Base-by-base conservation (phyloP, 2,329 filamentous ascomycete genomes). In the Verticillium longisporum region DNA sequence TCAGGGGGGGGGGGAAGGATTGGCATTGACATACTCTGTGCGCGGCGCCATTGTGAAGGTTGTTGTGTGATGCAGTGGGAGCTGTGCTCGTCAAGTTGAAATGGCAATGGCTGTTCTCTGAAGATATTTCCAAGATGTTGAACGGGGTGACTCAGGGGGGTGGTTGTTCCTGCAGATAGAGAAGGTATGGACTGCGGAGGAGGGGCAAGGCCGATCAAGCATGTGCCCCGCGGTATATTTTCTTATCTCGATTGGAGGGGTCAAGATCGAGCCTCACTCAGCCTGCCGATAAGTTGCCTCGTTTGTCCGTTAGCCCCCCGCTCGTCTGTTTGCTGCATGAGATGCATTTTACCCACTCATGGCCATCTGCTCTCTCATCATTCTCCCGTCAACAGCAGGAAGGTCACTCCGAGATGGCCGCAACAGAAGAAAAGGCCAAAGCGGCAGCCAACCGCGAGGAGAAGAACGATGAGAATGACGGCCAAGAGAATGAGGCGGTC, bases 401-500 rank as follows among this genome's bases (percentile, higher is more conserved):
- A 32, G 69, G 67, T 45, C 26, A 54, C 7, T 2, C 37, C 50
- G 34, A 13, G 18, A 64, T 64, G 63, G 55, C 61, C n/a, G 21
- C 58, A 4, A 60, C 45, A 33, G 56, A 63, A 36, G 34, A 58
- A 1, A 59, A 57, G 15, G 32, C 26, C 15, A 61, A 64, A 38
- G 64, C 64, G 41, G 41, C 41, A 6, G 41, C 41, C 6, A 26
- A 50, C 18, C 41, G 41, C 41, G 18, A 50, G 18, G 61, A 50
- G 57, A 57, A 56, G 31, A 15, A 10, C 37, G 32, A 53, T 13
- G 36, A 63, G 14, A 57, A 63, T 5, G 63, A 66, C 2, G 65
- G 64, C 4, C 66, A 74, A 18, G 70, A 73, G 2, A 70, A 73
- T n/a, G 67, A 68, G 59, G 57, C 70, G 31, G 66, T 66, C 64